Conservation (phyloP, 345 rosid species). For the Erysimum cheiranthoides region DNA sequence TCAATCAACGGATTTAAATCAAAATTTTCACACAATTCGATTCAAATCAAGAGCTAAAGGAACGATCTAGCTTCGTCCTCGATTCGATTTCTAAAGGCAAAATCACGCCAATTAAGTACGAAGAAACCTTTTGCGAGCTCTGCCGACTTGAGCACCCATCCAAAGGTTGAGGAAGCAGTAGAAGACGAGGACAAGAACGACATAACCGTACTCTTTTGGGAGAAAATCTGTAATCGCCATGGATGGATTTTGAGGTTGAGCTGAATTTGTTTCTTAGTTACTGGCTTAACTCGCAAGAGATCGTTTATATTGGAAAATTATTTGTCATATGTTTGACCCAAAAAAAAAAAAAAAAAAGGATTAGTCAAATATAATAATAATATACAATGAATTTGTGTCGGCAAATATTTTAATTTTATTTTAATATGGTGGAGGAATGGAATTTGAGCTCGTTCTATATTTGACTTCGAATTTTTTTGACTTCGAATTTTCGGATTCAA, state of each 20-base stretch:
- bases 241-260: constrained; percentile 1
- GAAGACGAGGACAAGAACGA: constrained; percentile 64
- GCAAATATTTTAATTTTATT: too few species aligned
- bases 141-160: constrained; percentile 69
- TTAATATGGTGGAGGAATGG: too few species aligned
- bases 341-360: too few species aligned
- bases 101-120: too few species aligned
- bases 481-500: too few species aligned
- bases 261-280: not conserved
- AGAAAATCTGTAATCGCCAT: constrained; percentile 50
- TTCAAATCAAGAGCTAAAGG: not conserved
- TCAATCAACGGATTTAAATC: not conserved
- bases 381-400: too few species aligned
- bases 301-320: too few species aligned
- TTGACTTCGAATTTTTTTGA: too few species aligned
- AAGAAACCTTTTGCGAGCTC: constrained; percentile 72
- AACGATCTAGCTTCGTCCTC: not conserved
- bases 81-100: too few species aligned
- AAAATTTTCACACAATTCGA: not conserved
- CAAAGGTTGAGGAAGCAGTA: constrained; percentile 79
- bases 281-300: constrained; percentile 1
- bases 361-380: too few species aligned
- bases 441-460: too few species aligned
- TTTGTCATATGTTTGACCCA: too few species aligned
- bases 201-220: constrained; percentile 79